Conservation (phyloP, 768 basidiomycete species). For the Mycena polygramma region DNA sequence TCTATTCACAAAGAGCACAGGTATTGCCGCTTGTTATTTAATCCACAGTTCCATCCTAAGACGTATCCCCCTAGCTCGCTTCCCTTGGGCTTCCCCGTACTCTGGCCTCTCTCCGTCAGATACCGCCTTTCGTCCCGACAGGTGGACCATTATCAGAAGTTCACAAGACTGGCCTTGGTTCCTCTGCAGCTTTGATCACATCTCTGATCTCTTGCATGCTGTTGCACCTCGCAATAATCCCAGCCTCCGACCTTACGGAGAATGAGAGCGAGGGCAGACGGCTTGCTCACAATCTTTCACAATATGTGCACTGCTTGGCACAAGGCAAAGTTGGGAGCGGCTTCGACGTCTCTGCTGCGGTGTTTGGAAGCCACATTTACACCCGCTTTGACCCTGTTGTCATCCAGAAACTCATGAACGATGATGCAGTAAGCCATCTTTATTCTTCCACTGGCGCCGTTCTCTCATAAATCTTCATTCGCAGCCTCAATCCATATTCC, state of each 20-base stretch:
- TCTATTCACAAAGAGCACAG: slow-evolving; percentile 93
- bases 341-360: slow-evolving; percentile 95
- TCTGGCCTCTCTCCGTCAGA: slow-evolving; percentile 70
- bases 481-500: slow-evolving; percentile 54
- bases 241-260: slow-evolving; percentile 60
- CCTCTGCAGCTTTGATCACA: slow-evolving; percentile 96
- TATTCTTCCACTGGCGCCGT: neutral
- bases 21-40: slow-evolving; percentile 53
- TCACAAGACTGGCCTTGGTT: slow-evolving; percentile 99
- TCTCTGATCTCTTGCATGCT: slow-evolving; percentile 91
- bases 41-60: neutral
- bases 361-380: slow-evolving; percentile 95
- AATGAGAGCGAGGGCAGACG: slow-evolving; percentile 61
- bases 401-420: slow-evolving; percentile 74
- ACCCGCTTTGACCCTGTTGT: slow-evolving; percentile 86
- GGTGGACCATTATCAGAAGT: slow-evolving; percentile 80
- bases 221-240: slow-evolving; percentile 77
- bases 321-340: slow-evolving; percentile 99
- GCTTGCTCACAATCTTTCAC: slow-evolving; percentile 92
- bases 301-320: slow-evolving; percentile 95
- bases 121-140: slow-evolving; percentile 84
- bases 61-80: slow-evolving; percentile 64
- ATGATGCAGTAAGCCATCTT: slow-evolving; percentile 56
- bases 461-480: slow-evolving; percentile 30
- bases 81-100: slow-evolving; percentile 72